phyloP scores from a whole-genome alignment of 2,329 filamentous ascomycete genomes.

The Claviceps capensis region DNA sequence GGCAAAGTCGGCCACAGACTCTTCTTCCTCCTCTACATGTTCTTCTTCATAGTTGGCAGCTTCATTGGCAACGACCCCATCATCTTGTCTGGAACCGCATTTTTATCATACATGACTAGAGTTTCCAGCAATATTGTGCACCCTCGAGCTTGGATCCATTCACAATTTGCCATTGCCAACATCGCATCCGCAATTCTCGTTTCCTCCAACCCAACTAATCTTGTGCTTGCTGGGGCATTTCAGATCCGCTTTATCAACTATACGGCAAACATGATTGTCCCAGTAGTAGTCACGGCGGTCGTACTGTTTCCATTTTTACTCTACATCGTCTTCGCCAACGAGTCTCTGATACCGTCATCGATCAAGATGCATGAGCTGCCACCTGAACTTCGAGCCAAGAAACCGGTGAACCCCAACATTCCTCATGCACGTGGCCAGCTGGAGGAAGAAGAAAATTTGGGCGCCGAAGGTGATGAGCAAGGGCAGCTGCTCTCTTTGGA shows the following conservation, averaged over 20 bases:
- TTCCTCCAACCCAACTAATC: constrained; percentile 65
- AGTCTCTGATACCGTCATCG: constrained; percentile 46
- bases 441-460: constrained; percentile 33
- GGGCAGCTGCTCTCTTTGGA: constrained; percentile 47
- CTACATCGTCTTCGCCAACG: constrained; percentile 53
- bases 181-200: constrained; percentile 64
- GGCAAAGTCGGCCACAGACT: constrained; percentile 53
- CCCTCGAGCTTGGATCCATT: constrained; percentile 59
- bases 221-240: constrained; percentile 61
- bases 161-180: constrained; percentile 59
- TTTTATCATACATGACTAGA: constrained; percentile 64
- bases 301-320: constrained; percentile 56
- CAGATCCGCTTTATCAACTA: constrained; percentile 58
- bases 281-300: constrained; percentile 53
- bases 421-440: constrained; percentile 45
- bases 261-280: constrained; percentile 66
- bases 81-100: constrained; percentile 60
- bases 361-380: constrained; percentile 58
- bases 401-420: constrained; percentile 60
- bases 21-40: constrained; percentile 60
- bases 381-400: constrained; percentile 36
- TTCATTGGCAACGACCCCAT: constrained; percentile 67
- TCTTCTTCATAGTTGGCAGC: constrained; percentile 54
- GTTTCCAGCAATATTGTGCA: constrained; percentile 60
- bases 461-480: constrained; percentile 31